phyloP scores from a whole-genome alignment of 2,329 filamentous ascomycete species.

The Trichoderma atrobrunneum region DNA sequence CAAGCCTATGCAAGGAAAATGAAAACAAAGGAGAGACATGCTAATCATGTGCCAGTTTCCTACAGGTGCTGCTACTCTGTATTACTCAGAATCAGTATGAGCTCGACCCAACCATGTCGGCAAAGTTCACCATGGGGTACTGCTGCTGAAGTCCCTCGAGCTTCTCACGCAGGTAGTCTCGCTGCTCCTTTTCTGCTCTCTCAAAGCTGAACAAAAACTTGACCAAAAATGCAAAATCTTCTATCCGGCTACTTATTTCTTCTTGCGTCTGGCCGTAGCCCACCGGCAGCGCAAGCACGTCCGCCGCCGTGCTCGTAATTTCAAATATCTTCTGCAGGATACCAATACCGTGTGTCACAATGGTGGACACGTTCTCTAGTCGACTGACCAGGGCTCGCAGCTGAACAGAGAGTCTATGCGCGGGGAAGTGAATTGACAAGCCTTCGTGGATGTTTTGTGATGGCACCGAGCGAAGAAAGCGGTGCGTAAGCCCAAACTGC shows the following conservation, averaged over 20 bases:
- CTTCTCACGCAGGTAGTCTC: slow-evolving; percentile 40
- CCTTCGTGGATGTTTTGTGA: slow-evolving; percentile 35
- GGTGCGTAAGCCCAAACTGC: slow-evolving; percentile 41
- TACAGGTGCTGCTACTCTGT: neutral
- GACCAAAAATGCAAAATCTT: slow-evolving; percentile 53
- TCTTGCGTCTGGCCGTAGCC: slow-evolving; percentile 38
- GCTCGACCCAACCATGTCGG: slow-evolving; percentile 26
- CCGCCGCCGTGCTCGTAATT: slow-evolving; percentile 58
- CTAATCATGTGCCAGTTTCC: neutral
- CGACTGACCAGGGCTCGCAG: slow-evolving; percentile 38
- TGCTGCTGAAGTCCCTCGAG: slow-evolving; percentile 35
- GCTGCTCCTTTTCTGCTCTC: slow-evolving; percentile 44
- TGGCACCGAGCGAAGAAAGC: slow-evolving; percentile 36
- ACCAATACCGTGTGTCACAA: slow-evolving; percentile 54
- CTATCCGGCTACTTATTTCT: slow-evolving; percentile 46
- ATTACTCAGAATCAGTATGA: slow-evolving; percentile 14
- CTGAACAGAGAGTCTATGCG: slow-evolving; percentile 38
- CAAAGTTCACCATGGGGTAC: slow-evolving; percentile 32
- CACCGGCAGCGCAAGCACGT: slow-evolving; percentile 53
- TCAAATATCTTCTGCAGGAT: slow-evolving; percentile 60
- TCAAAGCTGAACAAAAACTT: slow-evolving; percentile 50
- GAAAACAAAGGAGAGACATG: neutral
- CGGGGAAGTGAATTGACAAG: slow-evolving; percentile 40
- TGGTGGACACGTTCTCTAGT: slow-evolving; percentile 39
- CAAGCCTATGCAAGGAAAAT: neutral